Evolutionary conservation across 2,329 filamentous ascomycete species (phyloP).

Genomic region (Cercospora sp.): DNA sequence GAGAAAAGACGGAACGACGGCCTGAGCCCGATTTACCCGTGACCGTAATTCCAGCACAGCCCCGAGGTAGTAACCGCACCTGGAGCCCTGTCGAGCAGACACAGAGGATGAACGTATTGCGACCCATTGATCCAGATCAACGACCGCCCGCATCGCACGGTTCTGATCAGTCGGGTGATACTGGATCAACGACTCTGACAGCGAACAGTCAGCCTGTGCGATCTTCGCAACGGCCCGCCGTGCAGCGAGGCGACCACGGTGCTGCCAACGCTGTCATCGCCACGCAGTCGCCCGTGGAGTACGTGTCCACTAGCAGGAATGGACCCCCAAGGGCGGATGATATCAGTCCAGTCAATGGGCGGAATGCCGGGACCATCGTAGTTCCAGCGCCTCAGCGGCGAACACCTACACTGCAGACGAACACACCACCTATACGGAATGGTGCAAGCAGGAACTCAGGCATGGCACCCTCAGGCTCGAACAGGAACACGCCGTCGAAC

Average conservation of each 20-base stretch:
- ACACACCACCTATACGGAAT: conserved; percentile 11
- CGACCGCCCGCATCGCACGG: conserved; percentile 17
- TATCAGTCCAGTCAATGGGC: conserved; percentile 31
- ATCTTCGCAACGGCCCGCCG: neutral
- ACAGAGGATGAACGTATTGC: conserved; percentile 9
- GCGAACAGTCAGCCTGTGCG: conserved; percentile 10
- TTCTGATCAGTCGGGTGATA: neutral
- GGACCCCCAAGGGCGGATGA: conserved; percentile 35
- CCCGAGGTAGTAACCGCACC: conserved; percentile 51
- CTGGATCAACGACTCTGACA: conserved; percentile 23
- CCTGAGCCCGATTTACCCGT: conserved; percentile 54
- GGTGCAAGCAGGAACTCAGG: neutral
- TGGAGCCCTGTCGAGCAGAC: conserved; percentile 49
- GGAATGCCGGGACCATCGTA: conserved; percentile 25
- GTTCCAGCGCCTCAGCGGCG: conserved; percentile 31
- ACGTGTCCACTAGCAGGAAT: conserved; percentile 2
- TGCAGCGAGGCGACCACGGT: neutral
- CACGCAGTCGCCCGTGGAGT: neutral
- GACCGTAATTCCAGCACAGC: conserved; percentile 62
- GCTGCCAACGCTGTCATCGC: neutral
- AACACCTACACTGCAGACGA: conserved; percentile 15
- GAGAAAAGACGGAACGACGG: conserved; percentile 39
- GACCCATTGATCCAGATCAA: conserved; percentile 4
- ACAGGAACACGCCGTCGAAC: conserved; percentile 1
- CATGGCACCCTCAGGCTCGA: neutral